Evolutionary conservation across 306 rosid species (phyloP), one percentile per base, ranked within the genome.

Genomic region (Rubus parviflorus): DNA sequence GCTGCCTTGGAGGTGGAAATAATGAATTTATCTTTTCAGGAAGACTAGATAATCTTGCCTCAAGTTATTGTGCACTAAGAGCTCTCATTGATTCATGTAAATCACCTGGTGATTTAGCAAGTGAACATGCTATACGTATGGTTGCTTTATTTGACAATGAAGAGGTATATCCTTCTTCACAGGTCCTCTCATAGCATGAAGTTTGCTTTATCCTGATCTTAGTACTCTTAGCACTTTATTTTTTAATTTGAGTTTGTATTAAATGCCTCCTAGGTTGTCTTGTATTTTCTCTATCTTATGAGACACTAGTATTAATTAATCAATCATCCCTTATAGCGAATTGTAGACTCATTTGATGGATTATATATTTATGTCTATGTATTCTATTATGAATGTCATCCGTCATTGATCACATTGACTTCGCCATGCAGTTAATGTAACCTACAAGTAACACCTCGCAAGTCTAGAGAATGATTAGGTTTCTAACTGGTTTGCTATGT

Each of bases 1-100:
- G 98, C 88, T 94, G 98, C 86, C 93, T 94, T 87, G 98, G 98
- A 65, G 98, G 98, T 58, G 98, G 90, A 79, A 94, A 89, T 83
- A 49, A 90, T 76, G 98, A 94, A 78, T 94, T 94, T 78, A 92
- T 94, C 74, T 85, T 92, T 86, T 94, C 98, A n/a, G 98, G 98
- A 82, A 92, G 98, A 88, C 81, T 92, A 82, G 98, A 94, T 81
- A 92, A 94, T 74, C 97, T 95, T 23, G 98, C 97, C 72, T 95
- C 98, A 72, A 92, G 98, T 84, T 95, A 84, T 85, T 92, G 98
- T 83, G 95, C 97, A 4, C 76, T 95, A 70, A 87, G 97, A 85
- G 98, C 97, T 62, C 97, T 95, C 58, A 81, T 88, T 79, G 98
- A 92, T 85, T 92, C 98, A 6, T 81, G 88, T 74, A 81, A 83